Base-by-base conservation (phyloP, 83 land plant genomes). In the Thuja plicata region DNA sequence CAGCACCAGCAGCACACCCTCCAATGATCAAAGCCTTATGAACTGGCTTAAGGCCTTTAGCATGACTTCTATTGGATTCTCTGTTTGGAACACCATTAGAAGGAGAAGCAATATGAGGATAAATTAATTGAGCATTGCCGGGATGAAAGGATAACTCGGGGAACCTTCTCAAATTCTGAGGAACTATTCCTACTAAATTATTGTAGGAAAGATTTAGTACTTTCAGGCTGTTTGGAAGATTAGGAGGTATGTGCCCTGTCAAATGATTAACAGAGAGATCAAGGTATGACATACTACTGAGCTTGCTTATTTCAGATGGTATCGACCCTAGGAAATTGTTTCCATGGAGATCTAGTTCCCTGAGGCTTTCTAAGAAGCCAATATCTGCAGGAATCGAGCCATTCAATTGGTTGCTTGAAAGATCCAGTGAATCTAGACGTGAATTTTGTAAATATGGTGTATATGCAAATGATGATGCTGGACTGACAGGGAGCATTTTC, bases 81-180 rank as follows among this genome's bases (percentile, higher is more conserved):
- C 86, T 86, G 73, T 89, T 32, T 37, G 91, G 90, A 73, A 41
- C 1, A 87, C 71, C 89, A n/a, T 73, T 79, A 50, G 95, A 86
- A 73, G 95, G 91, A 84, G 93, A 84, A 57, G 92, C 85, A 86
- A 88, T 83, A 89, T 86, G 84, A 3, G 94, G 95, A 89, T 89
- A 62, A 60, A 88, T 9, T 50, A 98, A 91, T 13, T 71, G 88
- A 5, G 92, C 62, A 89, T 98, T 98, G 24, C 99, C 99, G 38
- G 99, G 99, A 81, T 89, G 96, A 89, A 98, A 98, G 2, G 99
- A 95, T 60, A 98, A 91, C 43, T 88, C 92, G 4, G 98, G 94
- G 89, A 98, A 98, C 85, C 92, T 94, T 73, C 92, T 88, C 84
- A 98, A 89, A 76, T 93, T 94, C 46, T 85, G 88, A 2, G 99